Percentiles rank a stretch among this genome's conserved stretches.
These are phyloP conservation scores for Scytalidium sp. DNA, from an alignment of 2,329 filamentous ascomycete genomes.

Conservation along the genomic window DNA sequence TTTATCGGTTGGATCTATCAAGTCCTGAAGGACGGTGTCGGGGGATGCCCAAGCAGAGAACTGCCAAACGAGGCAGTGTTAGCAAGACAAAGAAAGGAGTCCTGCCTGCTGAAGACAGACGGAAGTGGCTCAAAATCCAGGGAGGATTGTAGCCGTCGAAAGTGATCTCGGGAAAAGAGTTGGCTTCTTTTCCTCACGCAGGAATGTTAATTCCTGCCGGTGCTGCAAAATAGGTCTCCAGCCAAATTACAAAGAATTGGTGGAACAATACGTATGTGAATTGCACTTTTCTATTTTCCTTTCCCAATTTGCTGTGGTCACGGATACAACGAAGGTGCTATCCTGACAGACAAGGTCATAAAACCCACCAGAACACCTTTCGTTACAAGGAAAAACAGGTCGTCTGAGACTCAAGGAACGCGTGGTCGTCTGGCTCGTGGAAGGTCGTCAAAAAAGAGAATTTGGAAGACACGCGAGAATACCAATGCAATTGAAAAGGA, in stretches of 20 bases:
- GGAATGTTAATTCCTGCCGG: too few relatives aligned
- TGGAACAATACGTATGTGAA: not conserved
- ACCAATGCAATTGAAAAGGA: constrained; percentile 29
- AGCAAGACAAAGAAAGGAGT: not conserved
- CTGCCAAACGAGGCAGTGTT: not conserved
- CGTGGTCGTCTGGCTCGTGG: constrained; percentile 38
- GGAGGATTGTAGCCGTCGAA: too few relatives aligned
- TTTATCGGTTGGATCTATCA: constrained; percentile 66
- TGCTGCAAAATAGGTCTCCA: too few relatives aligned
- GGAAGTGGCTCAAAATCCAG: too few relatives aligned
- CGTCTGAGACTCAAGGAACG: not conserved
- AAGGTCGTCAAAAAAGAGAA: constrained; percentile 35
- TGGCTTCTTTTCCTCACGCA: too few relatives aligned
- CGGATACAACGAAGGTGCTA: not conserved
- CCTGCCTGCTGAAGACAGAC: not conserved
- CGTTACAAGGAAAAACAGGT: constrained; percentile 19
- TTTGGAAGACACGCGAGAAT: constrained; percentile 25
- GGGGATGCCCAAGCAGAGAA: not conserved
- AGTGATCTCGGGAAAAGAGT: too few relatives aligned
- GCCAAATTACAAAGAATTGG: not conserved
- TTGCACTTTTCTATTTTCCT: not conserved
- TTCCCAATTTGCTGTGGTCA: not conserved
- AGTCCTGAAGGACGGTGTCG: constrained; percentile 26
- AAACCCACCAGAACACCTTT: constrained; percentile 15
- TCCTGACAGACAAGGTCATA: constrained; percentile 1